Percentiles rank a stretch among this genome's conserved stretches.
phyloP scores from a whole-genome alignment of 2,329 filamentous ascomycete species.

The Alternaria alternata region DNA sequence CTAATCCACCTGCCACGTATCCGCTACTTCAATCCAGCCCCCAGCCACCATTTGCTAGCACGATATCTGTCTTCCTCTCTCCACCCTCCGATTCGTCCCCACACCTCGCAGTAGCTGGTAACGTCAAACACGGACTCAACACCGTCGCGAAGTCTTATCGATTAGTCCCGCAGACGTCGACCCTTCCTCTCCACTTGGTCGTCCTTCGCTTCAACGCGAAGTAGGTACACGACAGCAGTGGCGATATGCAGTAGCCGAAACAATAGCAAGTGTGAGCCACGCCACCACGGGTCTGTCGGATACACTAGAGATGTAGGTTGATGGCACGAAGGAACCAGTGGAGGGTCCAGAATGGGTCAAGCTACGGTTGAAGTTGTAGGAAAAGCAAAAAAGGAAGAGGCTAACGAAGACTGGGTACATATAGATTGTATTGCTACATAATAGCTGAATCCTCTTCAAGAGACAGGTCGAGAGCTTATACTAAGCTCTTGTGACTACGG shows the following conservation, averaged over 20 bases:
- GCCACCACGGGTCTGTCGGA: neutral
- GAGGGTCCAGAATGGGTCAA: neutral
- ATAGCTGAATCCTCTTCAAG: neutral
- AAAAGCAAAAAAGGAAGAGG: neutral
- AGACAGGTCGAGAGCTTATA: neutral
- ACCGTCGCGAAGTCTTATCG: neutral
- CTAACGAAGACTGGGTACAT: neutral
- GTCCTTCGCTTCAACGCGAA: neutral
- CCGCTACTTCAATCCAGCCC: neutral
- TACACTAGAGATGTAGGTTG: neutral
- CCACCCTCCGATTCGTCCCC: neutral
- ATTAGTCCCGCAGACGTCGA: neutral
- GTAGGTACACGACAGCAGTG: neutral
- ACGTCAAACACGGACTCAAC: neutral
- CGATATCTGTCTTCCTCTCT: neutral
- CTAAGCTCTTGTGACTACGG: neutral
- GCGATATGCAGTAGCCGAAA: slow-evolving; percentile 8
- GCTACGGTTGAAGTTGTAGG: neutral
- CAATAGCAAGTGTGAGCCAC: neutral
- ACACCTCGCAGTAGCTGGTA: neutral
- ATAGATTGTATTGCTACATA: neutral
- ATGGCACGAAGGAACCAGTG: neutral
- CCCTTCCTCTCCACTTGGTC: neutral
- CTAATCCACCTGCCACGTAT: no score
- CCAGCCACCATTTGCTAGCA: neutral